Evolutionary conservation across 495 filamentous ascomycete genomes (phyloP), one percentile per base, ranked within the genome.

Genomic region (Podospora pseudopauciseta): DNA sequence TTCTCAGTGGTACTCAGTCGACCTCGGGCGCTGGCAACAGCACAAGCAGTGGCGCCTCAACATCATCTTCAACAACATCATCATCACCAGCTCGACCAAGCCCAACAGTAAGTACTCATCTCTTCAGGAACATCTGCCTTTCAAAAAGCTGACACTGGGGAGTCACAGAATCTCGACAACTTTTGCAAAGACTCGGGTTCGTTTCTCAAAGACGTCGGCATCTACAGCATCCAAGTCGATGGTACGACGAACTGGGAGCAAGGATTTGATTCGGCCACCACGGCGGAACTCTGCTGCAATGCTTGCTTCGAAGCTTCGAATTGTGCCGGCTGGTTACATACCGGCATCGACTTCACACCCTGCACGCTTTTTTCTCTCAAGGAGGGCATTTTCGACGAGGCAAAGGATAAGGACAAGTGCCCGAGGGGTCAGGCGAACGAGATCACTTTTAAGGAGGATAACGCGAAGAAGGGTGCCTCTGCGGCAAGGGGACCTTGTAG

Each of bases 281-380:
- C 72, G 0, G 62, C 69, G 11, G 49, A 67, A 11, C 65, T 20
- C 19, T 77, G 75, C 72, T 77, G 75, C 68, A 56, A 30, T 2
- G 6, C 15, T 0, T 76, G 75, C 65, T 64, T 57, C 30, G 23
- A 15, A 7, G 49, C 28, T 23, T 18, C 20, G 5, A 18, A 39
- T 32, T 77, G 75, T 63, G 71, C 69, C 6, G 74, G 70, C 54
- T 77, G 75, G 75, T 5, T 75, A 20, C 74, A 64, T 65, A 55
- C 71, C 23, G 55, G 20, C 5, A 16, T 2, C 0, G 1, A 23
- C 0, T 76, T 64, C 57, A 77, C 74, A 30, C 74, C 75, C 0
- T 77, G 75, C 64, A 65, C 70, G 39, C 39, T 49, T 11, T 49
- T 49, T 11, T 11, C 9, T 49, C 9, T 49, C 27, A 66, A 65